Base-by-base conservation (phyloP, 768 basidiomycete species). In the Pleurotus giganteus region DNA sequence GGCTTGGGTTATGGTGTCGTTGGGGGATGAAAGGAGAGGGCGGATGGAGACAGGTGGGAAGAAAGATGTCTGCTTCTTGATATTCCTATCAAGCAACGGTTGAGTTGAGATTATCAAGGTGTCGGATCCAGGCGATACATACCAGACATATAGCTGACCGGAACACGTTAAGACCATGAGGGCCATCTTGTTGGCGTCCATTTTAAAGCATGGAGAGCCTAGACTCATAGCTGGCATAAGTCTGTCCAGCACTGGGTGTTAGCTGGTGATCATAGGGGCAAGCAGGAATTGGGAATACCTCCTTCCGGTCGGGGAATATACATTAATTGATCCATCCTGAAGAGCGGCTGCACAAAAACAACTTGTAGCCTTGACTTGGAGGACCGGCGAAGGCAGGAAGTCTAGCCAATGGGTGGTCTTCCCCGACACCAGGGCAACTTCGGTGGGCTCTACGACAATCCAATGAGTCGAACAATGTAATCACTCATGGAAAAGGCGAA, bases 321-420 rank as follows among this genome's bases (percentile, higher is more conserved):
- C 82, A 58, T 79, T 81, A n/a, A 98, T 71, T 3, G 78, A 79
- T 0, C 90, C 91, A 66, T 97, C 94, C 58, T 86, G 80, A 72
- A 82, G 79, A 0, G 84, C 89, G 3, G 82, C 89, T 5, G 91
- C 94, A 61, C 86, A 86, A 65, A 91, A 93, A 2, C 62, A 64
- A 11, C 67, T 64, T 0, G 91, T 87, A 0, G 85, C 85, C 4
- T 84, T 83, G 45, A 91, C 63, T 1, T 77, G 73, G 13, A 95
- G 66, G n/a, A 83, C 84, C 23, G 88, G 85, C 2, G 81, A 82
- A 1, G 89, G 84, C 6, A 96, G 63, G 69, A 90, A 98, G 69
- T 98, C 95, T 41, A 95, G 69, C 94, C 95, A 98, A 52, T 89
- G 84, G 9, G 84, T 88, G 56, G 86, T 81, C 71, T 84, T 85